Evolutionary conservation across 2,329 filamentous ascomycete species (phyloP), one percentile per base, ranked within the genome.

Genomic region (Colletotrichum lindemuthianum): DNA sequence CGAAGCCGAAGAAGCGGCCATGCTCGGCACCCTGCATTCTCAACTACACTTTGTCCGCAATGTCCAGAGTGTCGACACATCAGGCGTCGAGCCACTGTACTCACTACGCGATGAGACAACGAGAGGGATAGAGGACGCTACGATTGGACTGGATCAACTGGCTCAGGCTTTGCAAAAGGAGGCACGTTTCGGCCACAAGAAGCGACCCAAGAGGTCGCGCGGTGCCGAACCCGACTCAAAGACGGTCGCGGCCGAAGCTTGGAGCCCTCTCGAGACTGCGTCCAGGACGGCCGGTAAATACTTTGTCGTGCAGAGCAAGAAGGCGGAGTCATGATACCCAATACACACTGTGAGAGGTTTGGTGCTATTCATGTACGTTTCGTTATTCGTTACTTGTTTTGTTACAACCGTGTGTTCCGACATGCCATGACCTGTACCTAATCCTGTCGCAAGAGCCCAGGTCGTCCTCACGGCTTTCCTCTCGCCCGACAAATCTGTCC

Each of bases 21-120:
- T 97, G 87, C 84, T 97, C 4, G 74, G 84, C 24, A 94, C 90
- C 1, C 84, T 99, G 2, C 85, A 89, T 56, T 88, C 91, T 37
- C 96, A 99, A 74, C 86, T 99, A 0, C 90, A 91, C 72, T 99
- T 99, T 73, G 93, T 98, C n/a, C 89, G 87, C 66, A 88, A 93
- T 67, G 89, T 98, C 16, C 94, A 97, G 73, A 81, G 84, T 48
- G 90, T 97, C 52, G 86, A 97, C 75, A 94, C 92, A 0, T 78
- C 82, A 0, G 88, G 85, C 4, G 82, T 97, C 0, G 83, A 88
- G 60, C 94, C 96, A 0, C 78, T 99, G 47, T 84, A 87, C 54
- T 90, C 90, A 48, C 90, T 98, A 61, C 88, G 92, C 57, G 95
- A 98, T 74, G 94, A 96, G 79, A 92, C 91, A 1, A 70, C 73